phyloP scores from a whole-genome alignment of 1,139 yeast species.

The Sugiyamaella paludigena region DNA sequence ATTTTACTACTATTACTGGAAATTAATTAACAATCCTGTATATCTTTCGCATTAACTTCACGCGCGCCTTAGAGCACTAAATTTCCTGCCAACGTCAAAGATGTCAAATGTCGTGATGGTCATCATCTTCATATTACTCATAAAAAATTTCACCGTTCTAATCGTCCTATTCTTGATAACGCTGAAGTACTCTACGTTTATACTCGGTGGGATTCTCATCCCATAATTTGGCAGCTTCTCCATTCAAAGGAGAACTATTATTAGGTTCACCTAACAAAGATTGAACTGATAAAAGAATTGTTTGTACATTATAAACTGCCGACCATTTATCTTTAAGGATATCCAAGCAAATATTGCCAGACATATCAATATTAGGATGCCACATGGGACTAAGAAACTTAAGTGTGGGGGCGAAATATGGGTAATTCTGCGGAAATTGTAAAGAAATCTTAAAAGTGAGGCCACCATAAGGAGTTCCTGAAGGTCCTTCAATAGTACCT shows the following conservation, averaged over 20 bases:
- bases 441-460: slow-evolving; percentile 53
- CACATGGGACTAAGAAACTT: slow-evolving; percentile 64
- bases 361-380: slow-evolving; percentile 69
- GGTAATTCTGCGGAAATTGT: slow-evolving; percentile 59
- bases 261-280: slow-evolving; percentile 57
- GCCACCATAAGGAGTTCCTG: slow-evolving; percentile 58
- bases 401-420: slow-evolving; percentile 59
- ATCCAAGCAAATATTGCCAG: slow-evolving; percentile 60
- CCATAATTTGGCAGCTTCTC: slow-evolving; percentile 52
- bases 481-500: slow-evolving; percentile 63
- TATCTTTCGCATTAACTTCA: too few species aligned
- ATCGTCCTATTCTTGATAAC: slow-evolving; percentile 44
- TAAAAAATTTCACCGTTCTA: slow-evolving; percentile 18
- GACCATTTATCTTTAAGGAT: slow-evolving; percentile 64
- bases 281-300: slow-evolving; percentile 57
- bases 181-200: slow-evolving; percentile 44
- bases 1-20: too few species aligned
- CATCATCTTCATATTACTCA: too few species aligned
- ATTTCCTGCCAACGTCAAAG: background rate
- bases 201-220: slow-evolving; percentile 46
- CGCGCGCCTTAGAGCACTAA: too few species aligned
- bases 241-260: slow-evolving; percentile 51
- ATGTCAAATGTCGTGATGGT: background rate
- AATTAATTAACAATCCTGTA: too few species aligned
- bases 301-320: slow-evolving; percentile 63